Conservation (phyloP, 257 asterid species). For the Nicotiana obtusifolia region DNA sequence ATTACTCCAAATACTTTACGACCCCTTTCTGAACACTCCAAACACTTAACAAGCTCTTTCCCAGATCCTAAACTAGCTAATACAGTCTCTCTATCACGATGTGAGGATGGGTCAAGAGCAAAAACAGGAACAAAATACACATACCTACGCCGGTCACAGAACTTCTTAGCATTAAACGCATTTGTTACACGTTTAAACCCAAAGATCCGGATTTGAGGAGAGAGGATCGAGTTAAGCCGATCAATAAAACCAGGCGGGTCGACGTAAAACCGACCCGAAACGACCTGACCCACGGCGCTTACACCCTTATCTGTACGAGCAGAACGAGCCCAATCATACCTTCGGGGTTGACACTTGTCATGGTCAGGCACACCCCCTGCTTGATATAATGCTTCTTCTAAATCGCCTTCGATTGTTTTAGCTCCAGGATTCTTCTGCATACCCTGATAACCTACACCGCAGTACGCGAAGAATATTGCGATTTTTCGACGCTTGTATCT, state of each 20-base stretch:
- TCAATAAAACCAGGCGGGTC: conserved; percentile 89
- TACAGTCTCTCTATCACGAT: conserved; percentile 88
- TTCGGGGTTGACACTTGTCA: conserved; percentile 56
- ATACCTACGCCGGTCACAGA: conserved; percentile 87
- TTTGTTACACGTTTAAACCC: conserved; percentile 71
- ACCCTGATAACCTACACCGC: conserved; percentile 97
- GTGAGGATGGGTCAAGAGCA: conserved; percentile 74
- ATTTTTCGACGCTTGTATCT: conserved; percentile 84
- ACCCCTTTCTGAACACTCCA: conserved; percentile 87
- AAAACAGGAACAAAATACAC: conserved; percentile 84
- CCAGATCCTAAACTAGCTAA: conserved; percentile 74
- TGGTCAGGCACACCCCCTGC: conserved; percentile 83
- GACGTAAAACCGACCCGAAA: conserved; percentile 75
- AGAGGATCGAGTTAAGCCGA: conserved; percentile 54
- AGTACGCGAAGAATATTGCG: conserved; percentile 84
- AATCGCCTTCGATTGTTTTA: conserved; percentile 92
- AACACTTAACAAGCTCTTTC: conserved; percentile 68
- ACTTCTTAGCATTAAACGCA: conserved; percentile 84
- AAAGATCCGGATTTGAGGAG: conserved; percentile 70
- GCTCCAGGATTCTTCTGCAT: conserved; percentile 99
- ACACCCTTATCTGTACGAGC: conserved; percentile 96
- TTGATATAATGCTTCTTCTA: conserved; percentile 76
- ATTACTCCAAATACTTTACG: conserved; percentile 68
- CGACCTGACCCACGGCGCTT: conserved; percentile 98
- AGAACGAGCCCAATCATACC: conserved; percentile 83